phyloP scores from a whole-genome alignment of 495 filamentous ascomycete genomes.

The Parmelia sp. region DNA sequence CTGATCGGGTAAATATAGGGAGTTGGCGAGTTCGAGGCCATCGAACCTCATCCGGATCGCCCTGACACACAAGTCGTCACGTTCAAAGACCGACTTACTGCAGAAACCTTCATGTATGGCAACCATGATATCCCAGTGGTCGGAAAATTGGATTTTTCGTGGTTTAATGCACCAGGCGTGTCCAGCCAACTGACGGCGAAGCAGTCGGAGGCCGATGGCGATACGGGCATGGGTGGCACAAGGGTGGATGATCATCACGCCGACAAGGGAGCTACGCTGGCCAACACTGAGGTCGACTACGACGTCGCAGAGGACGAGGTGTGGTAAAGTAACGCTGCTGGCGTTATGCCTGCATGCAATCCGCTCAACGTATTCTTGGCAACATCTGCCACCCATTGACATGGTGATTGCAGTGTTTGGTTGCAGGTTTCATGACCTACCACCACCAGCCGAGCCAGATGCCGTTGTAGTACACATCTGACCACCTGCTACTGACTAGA shows the following conservation, averaged over 20 bases:
- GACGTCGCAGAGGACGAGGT: constrained; percentile 29
- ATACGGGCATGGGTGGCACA: constrained; percentile 36
- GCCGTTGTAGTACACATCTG: neutral
- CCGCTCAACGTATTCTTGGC: neutral
- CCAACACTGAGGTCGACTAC: constrained; percentile 49
- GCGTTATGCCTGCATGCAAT: neutral
- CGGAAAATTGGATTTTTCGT: constrained; percentile 68
- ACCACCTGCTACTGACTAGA: neutral
- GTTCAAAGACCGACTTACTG: constrained; percentile 85
- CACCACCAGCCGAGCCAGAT: neutral
- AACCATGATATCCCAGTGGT: constrained; percentile 63
- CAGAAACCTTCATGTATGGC: constrained; percentile 75
- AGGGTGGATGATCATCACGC: constrained; percentile 20
- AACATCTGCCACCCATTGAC: neutral
- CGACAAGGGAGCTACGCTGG: constrained; percentile 31
- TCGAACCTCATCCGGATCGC: constrained; percentile 57
- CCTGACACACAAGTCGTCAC: constrained; percentile 57
- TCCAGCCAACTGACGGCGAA: constrained; percentile 5
- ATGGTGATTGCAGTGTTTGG: neutral
- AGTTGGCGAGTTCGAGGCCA: constrained; percentile 73
- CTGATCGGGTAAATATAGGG: constrained; percentile 45
- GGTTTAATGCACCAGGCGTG: constrained; percentile 44
- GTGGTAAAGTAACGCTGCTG: neutral
- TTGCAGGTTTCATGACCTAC: neutral
- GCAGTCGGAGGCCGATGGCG: constrained; percentile 27